A percentile compares a stretch with the other conserved stretches of the same genome.
These are phyloP conservation scores for Solanum paucissectum DNA, from an alignment of 257 asterid species.

Conservation along the genomic window DNA sequence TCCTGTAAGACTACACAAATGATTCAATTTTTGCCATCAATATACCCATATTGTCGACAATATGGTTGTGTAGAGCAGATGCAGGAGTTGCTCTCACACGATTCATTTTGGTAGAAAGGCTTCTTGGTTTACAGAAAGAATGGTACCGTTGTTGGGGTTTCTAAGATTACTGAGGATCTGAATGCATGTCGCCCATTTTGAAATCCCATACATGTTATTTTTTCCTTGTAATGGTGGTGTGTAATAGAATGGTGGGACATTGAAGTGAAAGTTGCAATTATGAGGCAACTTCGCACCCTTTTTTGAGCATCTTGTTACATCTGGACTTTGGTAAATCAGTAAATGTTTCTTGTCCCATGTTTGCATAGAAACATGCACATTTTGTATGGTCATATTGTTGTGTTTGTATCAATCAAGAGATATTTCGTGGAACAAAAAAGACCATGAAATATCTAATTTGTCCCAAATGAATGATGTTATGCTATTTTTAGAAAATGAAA, in stretches of 20 bases:
- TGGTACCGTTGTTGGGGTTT: neutral
- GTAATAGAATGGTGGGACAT: neutral
- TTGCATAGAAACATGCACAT: neutral
- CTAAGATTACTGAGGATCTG: neutral
- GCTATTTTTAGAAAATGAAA: neutral
- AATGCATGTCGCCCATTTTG: neutral
- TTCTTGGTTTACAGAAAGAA: neutral
- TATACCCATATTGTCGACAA: neutral
- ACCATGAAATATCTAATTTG: neutral
- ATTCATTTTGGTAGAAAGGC: neutral
- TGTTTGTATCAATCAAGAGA: neutral
- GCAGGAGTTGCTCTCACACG: neutral
- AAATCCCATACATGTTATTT: neutral
- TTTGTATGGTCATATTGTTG: neutral
- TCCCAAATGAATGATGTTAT: neutral
- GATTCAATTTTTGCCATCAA: neutral
- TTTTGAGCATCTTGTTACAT: neutral
- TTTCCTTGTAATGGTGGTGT: neutral
- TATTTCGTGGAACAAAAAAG: too few relatives aligned
- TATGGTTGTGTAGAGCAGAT: neutral
- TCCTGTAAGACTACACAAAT: conserved; percentile 32
- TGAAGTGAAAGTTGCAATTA: neutral
- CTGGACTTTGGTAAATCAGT: neutral
- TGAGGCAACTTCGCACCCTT: neutral
- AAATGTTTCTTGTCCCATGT: neutral